phyloP scores from a whole-genome alignment of 2,329 filamentous ascomycete genomes.

The Xylariaceae sp. region DNA sequence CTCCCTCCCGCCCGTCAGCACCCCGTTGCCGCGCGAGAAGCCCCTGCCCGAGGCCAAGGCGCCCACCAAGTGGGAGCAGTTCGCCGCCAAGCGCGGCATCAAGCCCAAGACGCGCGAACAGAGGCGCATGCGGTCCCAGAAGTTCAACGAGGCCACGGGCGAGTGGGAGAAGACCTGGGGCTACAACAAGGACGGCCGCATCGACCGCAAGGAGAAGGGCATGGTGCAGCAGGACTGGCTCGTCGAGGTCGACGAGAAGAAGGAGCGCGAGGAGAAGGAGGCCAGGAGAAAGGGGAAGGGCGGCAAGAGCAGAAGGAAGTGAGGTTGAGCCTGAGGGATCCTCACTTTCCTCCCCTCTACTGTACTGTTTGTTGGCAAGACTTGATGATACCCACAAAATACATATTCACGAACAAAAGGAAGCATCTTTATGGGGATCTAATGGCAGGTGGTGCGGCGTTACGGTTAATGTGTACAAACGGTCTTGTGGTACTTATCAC shows the following conservation, averaged over 20 bases:
- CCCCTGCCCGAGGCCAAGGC: conserved; percentile 75
- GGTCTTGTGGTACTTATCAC: background rate
- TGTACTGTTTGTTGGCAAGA: background rate
- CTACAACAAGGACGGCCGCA: conserved; percentile 47
- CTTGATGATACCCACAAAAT: background rate
- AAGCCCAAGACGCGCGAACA: conserved; percentile 78
- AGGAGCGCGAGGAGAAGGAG: conserved; percentile 31
- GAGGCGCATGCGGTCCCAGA: conserved; percentile 62
- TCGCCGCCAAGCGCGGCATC: conserved; percentile 96
- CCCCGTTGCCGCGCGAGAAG: conserved; percentile 81
- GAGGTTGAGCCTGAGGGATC: conserved; percentile 17
- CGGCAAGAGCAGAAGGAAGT: conserved; percentile 30
- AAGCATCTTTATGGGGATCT: background rate
- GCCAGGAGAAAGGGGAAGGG: conserved; percentile 15
- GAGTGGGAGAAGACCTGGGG: conserved; percentile 96
- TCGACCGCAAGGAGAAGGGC: conserved; percentile 79
- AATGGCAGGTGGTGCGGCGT: conserved; percentile 10
- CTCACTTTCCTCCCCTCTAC: background rate
- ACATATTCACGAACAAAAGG: conserved; percentile 5
- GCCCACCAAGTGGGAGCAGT: conserved; percentile 91
- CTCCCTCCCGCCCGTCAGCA: conserved; percentile 64
- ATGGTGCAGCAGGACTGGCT: conserved; percentile 70
- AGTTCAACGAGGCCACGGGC: conserved; percentile 76
- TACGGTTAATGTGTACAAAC: conserved; percentile 4
- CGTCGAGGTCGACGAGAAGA: conserved; percentile 80